These are phyloP conservation scores for Teratosphaeria pseudoeucalypti DNA, from an alignment of 2,329 filamentous ascomycete species.

Conservation along the genomic window DNA sequence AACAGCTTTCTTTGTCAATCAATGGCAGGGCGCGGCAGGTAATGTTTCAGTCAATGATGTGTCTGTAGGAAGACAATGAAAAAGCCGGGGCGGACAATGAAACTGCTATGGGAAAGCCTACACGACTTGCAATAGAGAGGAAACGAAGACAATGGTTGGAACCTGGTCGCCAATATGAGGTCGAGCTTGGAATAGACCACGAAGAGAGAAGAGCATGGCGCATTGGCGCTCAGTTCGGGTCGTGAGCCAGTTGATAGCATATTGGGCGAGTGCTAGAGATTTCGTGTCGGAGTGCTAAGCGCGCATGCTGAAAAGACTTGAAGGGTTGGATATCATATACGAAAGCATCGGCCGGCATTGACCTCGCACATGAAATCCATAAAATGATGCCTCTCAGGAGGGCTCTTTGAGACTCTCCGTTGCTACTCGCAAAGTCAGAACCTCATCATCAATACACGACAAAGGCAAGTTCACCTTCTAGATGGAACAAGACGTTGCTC, in stretches of 20 bases:
- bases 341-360: neutral
- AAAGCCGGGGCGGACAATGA: neutral
- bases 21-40: neutral
- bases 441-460: neutral
- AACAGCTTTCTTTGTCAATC: neutral
- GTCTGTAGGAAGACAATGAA: neutral
- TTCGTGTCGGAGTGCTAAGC: neutral
- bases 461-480: constrained; percentile 58
- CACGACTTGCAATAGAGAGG: neutral
- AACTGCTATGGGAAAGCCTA: neutral
- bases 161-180: neutral
- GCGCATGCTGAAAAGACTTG: neutral
- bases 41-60: neutral
- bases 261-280: neutral
- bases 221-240: neutral
- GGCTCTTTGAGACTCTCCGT: constrained; percentile 8
- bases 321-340: neutral
- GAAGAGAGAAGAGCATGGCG: neutral
- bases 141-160: neutral
- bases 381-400: neutral
- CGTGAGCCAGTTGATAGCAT: neutral
- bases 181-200: neutral
- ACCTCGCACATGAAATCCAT: neutral
- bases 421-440: constrained; percentile 1
- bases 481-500: constrained; percentile 91